These are phyloP conservation scores for Suaeda aralocaspica DNA, from an alignment of 148 eudicot species.

Conservation along the genomic window DNA sequence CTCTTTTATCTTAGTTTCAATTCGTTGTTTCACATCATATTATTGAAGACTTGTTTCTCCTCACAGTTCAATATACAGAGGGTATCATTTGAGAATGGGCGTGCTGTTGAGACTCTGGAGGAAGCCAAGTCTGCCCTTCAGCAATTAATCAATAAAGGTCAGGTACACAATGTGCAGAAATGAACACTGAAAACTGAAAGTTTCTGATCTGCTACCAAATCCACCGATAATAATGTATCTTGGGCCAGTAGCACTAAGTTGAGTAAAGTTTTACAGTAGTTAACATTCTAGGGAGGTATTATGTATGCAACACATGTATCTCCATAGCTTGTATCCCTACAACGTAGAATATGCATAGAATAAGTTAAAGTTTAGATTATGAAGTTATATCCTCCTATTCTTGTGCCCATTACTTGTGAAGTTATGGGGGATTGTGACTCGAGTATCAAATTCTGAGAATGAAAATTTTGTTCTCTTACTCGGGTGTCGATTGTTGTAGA, in stretches of 20 bases:
- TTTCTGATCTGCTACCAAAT: not conserved
- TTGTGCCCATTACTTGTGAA: not conserved
- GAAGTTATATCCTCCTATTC: not conserved
- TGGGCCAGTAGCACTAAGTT: constrained; percentile 15
- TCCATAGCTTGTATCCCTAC: constrained; percentile 5
- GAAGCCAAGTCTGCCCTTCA: constrained; percentile 84
- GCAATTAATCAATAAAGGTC: constrained; percentile 59
- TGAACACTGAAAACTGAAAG: constrained; percentile 15
- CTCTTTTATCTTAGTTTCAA: not conserved
- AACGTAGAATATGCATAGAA: constrained; percentile 18
- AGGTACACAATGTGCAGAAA: constrained; percentile 54
- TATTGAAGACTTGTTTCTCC: not conserved
- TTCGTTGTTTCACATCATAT: not conserved
- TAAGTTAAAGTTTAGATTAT: constrained; percentile 7
- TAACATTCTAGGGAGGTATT: not conserved
- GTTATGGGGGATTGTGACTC: not conserved
- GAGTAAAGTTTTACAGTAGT: not conserved
- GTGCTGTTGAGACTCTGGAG: constrained; percentile 75
- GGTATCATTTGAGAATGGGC: constrained; percentile 76
- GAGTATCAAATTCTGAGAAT: not conserved
- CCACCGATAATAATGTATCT: not conserved
- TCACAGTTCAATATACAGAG: constrained; percentile 89
- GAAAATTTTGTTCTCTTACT: constrained; percentile 2
- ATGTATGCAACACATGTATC: not conserved
- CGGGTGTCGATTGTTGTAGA: not conserved